Evolutionary conservation across 805 yeast genomes (phyloP), one percentile per base, ranked within the genome.

Genomic region (Nakazawaea wickerhamii): DNA sequence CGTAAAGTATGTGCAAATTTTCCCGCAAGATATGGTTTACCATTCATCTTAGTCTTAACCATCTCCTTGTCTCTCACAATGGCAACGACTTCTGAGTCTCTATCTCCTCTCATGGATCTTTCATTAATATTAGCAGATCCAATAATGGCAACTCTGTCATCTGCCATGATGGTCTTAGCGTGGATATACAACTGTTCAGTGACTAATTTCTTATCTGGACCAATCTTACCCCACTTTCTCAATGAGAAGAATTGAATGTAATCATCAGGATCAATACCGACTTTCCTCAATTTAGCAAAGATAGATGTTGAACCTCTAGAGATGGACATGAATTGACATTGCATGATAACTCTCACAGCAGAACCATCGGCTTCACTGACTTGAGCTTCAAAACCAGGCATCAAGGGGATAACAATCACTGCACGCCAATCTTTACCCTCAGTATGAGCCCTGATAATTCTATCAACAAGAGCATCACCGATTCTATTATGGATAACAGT

Each of bases 41-140:
- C 97, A 47, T 80, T 82, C 97, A 93, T 89, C 10, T 61, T 62
- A 3, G 81, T 73, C 13, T 81, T 72, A 5, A 89, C 67, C 48
- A 81, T 73, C 48, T 82, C 86, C 8, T 83, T 78, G 55, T 93
- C 99, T 49, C 97, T 75, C 4, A 93, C 79, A 42, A 91, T 64
- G 1, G 90, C 87, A 3, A 96, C 96, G 31, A 93, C 83, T 55
- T 93, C 99, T 4, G 97, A 89, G 58, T 93, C 99, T 58, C 99
- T 73, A 17, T 72, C 70, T 13, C 99, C 99, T 52, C 93, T 71
- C 88, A 90, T 90, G 0, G 98, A 91, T 54, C 99, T 74, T 60
- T 93, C 99, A 57, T 93, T 93, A 47, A 93, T 87, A 55, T 93
- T 93, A 0, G 99, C 99, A 55, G 96, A 87, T 2, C 99, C 99